These are phyloP conservation scores for Pichia sp. DNA, from an alignment of 1,139 yeast species.

Conservation along the genomic window DNA sequence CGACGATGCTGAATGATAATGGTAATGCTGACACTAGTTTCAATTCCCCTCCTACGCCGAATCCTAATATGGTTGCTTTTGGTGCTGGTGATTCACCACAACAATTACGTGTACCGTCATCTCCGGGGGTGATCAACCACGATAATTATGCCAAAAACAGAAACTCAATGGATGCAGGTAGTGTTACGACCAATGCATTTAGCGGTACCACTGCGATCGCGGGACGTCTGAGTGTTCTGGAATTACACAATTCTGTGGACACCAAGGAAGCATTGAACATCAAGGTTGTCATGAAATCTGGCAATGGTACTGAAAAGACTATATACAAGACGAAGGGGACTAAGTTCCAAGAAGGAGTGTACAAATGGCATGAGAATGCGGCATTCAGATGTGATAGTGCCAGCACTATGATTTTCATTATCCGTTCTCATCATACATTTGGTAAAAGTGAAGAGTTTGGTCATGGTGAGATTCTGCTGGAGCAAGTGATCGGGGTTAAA, in stretches of 20 bases:
- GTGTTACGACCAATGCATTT: constrained; percentile 29
- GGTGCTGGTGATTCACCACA: background rate
- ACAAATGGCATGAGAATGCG: constrained; percentile 59
- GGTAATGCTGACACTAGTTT: background rate
- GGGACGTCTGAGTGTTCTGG: constrained; percentile 47
- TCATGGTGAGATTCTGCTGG: constrained; percentile 41
- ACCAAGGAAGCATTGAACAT: constrained; percentile 45
- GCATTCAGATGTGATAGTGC: constrained; percentile 64
- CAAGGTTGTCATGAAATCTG: constrained; percentile 48
- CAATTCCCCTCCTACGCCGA: background rate
- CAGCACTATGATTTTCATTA: constrained; percentile 53
- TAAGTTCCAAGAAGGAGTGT: constrained; percentile 47
- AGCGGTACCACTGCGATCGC: constrained; percentile 43
- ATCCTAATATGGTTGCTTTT: background rate
- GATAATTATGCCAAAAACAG: constrained; percentile 30
- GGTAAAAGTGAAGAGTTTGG: constrained; percentile 70
- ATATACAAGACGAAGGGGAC: constrained; percentile 60
- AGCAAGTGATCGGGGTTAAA: constrained; percentile 31
- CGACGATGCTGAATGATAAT: background rate
- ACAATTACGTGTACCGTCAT: constrained; percentile 30
- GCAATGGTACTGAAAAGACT: constrained; percentile 48
- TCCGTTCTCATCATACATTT: constrained; percentile 66
- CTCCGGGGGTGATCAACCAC: constrained; percentile 14
- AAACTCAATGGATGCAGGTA: constrained; percentile 20
- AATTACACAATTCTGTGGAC: constrained; percentile 1